Conservation (phyloP, 225 moss, liverwort and hornwort genomes). For the Polytrichum formosum region DNA sequence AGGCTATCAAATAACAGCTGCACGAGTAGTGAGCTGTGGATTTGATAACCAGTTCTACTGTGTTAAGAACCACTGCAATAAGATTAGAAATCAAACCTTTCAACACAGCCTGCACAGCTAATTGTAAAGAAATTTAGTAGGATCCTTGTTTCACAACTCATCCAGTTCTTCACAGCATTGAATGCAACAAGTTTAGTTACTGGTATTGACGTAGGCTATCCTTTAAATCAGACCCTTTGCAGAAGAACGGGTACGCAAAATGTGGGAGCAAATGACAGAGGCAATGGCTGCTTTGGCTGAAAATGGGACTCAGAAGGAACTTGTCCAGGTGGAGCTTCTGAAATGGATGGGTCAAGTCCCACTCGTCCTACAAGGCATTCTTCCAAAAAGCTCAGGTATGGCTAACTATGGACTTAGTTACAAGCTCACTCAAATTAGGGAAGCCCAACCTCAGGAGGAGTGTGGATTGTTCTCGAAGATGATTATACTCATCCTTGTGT, state of each 20-base stretch:
- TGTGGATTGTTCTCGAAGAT: too few species aligned
- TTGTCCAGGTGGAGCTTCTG: conserved; percentile 37
- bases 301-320: conserved; percentile 37
- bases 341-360: conserved; percentile 67
- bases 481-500: neutral
- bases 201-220: neutral
- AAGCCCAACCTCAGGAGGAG: too few species aligned
- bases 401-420: neutral
- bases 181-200: too few species aligned
- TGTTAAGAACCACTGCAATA: too few species aligned
- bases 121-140: too few species aligned
- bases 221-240: conserved; percentile 32
- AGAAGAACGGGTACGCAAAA: conserved; percentile 56
- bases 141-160: too few species aligned
- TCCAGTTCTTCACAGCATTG: too few species aligned
- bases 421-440: neutral
- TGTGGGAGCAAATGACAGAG: conserved; percentile 71
- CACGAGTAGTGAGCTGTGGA: too few species aligned
- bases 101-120: too few species aligned
- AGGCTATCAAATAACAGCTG: too few species aligned
- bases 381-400: conserved; percentile 33
- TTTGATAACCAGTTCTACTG: too few species aligned
- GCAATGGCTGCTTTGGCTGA: conserved; percentile 61
- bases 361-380: conserved; percentile 37
- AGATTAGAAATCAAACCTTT: too few species aligned